Base-by-base conservation (phyloP, 306 rosid species). In the Senna siamea region DNA sequence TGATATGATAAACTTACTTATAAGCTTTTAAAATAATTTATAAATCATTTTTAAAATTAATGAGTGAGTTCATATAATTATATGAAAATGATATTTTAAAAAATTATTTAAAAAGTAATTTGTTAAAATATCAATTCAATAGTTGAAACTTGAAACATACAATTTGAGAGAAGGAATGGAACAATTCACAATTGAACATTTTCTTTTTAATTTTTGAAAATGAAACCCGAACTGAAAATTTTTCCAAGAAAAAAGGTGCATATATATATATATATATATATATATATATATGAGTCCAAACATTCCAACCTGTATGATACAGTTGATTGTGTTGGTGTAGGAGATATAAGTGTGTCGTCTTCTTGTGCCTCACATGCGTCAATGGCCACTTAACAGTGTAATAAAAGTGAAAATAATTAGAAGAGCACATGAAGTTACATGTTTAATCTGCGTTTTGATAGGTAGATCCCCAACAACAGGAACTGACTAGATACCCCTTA, bases 361-460 rank as follows among this genome's bases (percentile, higher is more conserved):
- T 75, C 69, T 58, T 47, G 15, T 70, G 66, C 6, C 38, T 26
- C 43, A 15, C 73, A 82, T 82, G 82, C 64, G 51, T 3, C 30
- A 73, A 47, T 61, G n/a, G 74, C 74, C 67, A 73, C 56, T 44
- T 52, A 73, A 13, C 28, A n/a, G 19, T 53, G 10, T 17, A 52
- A 62, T 72, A 44, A 44, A 44, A 43, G 4, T 28, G 53, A 44
- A 66, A 47, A 66, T 40, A 41, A 50, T 35, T 38, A 64, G 9
- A 41, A 48, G 46, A 43, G 30, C 64, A 48, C 56, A 75, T 55
- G 81, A 81, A 60, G 6, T 38, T 57, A 59, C 22, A 17, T 60
- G 77, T 38, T 68, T 28, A 74, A 48, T 50, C 48, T 9, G 13
- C 23, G 75, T 15, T 74, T 44, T 56, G 83, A 67, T 78, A 56